Percentiles rank a stretch among this genome's conserved stretches.
phyloP scores from a whole-genome alignment of 208 protist species.

The Trypanosoma avium region DNA sequence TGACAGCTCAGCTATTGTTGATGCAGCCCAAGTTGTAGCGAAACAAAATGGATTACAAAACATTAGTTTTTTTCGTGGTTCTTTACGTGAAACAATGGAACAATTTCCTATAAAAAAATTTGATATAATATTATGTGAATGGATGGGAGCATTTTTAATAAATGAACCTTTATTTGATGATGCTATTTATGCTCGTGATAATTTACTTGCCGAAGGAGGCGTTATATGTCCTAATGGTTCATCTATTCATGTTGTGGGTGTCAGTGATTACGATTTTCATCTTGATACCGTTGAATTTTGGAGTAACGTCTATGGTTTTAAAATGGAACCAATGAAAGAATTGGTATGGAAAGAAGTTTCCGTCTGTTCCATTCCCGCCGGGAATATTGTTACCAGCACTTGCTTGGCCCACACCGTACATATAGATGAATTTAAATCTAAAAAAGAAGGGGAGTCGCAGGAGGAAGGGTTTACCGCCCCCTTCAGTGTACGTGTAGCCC shows the following conservation, averaged over 20 bases:
- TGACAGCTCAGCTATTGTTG: constrained; percentile 81
- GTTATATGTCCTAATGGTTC: constrained; percentile 79
- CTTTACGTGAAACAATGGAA: constrained; percentile 56
- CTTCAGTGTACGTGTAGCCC: constrained; percentile 54
- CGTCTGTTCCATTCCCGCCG: constrained; percentile 66
- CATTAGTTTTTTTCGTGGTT: constrained; percentile 76
- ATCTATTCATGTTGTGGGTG: constrained; percentile 82
- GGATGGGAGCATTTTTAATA: constrained; percentile 84
- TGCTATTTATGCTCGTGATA: constrained; percentile 75
- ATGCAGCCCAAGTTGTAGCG: constrained; percentile 74
- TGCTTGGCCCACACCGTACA: constrained; percentile 63
- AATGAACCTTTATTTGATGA: constrained; percentile 82
- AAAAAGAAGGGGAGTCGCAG: constrained; percentile 37
- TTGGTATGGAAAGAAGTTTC: constrained; percentile 81
- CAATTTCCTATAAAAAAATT: constrained; percentile 73
- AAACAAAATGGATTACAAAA: constrained; percentile 79
- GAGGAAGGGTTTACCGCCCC: constrained; percentile 53
- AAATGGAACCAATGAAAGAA: constrained; percentile 89
- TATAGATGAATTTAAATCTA: constrained; percentile 20
- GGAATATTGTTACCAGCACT: constrained; percentile 73
- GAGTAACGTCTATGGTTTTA: constrained; percentile 93
- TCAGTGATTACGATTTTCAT: constrained; percentile 84
- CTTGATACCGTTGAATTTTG: constrained; percentile 89
- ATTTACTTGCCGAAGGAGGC: constrained; percentile 64
- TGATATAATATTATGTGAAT: constrained; percentile 91